phyloP scores from a whole-genome alignment of 1,139 yeast species.

The Pichia sp. region DNA sequence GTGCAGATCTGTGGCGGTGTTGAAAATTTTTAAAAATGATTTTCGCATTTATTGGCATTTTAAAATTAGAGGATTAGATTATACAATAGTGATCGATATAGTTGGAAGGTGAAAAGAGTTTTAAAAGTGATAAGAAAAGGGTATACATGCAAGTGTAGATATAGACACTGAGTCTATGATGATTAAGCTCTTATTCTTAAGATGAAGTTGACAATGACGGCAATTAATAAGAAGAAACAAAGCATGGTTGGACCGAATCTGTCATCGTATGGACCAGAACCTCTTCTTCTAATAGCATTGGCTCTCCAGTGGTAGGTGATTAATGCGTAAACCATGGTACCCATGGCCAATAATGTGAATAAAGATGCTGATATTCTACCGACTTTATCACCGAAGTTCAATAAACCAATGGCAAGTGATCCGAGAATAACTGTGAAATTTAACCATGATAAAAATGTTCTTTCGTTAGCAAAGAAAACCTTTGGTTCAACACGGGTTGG shows the following conservation, averaged over 20 bases:
- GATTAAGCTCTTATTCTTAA: slow-evolving; percentile 64
- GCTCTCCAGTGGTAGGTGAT: slow-evolving; percentile 99
- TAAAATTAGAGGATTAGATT: no score
- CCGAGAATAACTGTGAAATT: slow-evolving; percentile 97
- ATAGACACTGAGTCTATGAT: no score
- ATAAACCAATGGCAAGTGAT: slow-evolving; percentile 91
- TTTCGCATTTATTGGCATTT: no score
- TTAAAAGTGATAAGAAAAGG: no score
- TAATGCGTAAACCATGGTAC: slow-evolving; percentile 94
- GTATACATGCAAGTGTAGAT: no score
- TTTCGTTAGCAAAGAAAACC: slow-evolving; percentile 97
- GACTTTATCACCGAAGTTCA: slow-evolving; percentile 92
- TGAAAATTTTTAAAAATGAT: no score
- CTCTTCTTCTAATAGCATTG: slow-evolving; percentile 95
- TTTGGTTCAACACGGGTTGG: slow-evolving; percentile 99
- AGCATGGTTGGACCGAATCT: slow-evolving; percentile 99
- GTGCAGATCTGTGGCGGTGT: no score
- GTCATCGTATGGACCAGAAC: slow-evolving; percentile 98
- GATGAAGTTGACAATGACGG: slow-evolving; percentile 89
- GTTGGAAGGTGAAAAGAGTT: no score
- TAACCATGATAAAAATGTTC: slow-evolving; percentile 97
- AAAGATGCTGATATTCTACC: slow-evolving; percentile 94
- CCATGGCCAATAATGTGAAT: slow-evolving; percentile 94
- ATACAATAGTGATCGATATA: no score
- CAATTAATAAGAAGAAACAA: slow-evolving; percentile 87